Base-by-base conservation (phyloP, 352 stramenopile species). In the Phytopythium oedochilum region DNA sequence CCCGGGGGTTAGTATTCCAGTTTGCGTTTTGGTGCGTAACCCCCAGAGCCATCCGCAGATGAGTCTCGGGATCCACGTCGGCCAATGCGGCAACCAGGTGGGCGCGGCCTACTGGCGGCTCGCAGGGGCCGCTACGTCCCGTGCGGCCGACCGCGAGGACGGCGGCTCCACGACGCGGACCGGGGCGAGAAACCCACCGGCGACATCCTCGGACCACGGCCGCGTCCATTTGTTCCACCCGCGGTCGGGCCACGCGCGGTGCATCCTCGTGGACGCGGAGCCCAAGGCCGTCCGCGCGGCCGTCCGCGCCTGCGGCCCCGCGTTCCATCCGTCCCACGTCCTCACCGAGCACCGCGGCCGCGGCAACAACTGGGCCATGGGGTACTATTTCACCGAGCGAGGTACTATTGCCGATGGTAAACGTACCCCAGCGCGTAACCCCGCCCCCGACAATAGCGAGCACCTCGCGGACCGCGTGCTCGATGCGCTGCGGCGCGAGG, bases 341-440 rank as follows among this genome's bases (percentile, higher is more conserved):
- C 78, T 85, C 46, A 67, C 76, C 34, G 78, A 91, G 47, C 80
- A 91, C 35, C 66, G 73, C 25, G 86, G 86, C 17, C 85, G 86
- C 47, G 85, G 81, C 49, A 96, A 96, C 59, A 95, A 95, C 67
- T 96, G 86, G 86, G 85, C 85, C 10, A 96, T 94, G 83, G 86
- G 86, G 3, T 96, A 88, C 67, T 77, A 81, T 53, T 72, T 86
- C 57, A 68, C 46, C 28, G 46, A 53, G 15, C 26, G 46, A 17
- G 17, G 28, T 32, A 32, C 29, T n/a, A 32, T 9, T 5, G 29
- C 5, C 29, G 29, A 10, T 32, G 29, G 9, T 32, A 32, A 32
- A 32, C 29, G 29, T 36, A 35, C 5, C 43, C 23, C 43, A 20
- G 25, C 36, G n/a, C 4, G 36, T 45, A 25, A 26, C 20, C 39